Evolutionary conservation across 331 rosid species (phyloP), one percentile per base, ranked within the genome.

Genomic region (Pyrus hybrid): DNA sequence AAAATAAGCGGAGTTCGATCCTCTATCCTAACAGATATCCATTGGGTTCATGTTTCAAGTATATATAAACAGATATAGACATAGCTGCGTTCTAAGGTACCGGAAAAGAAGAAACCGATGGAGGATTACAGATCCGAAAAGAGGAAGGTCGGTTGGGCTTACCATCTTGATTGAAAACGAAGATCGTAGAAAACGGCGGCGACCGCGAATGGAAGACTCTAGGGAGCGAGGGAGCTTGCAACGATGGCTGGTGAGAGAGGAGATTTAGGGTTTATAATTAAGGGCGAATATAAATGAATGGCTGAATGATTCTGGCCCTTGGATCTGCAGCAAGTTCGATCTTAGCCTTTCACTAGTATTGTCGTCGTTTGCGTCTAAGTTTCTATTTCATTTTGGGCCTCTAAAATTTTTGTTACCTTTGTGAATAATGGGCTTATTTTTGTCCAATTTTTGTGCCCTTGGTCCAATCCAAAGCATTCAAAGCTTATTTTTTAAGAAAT

Each of bases 101-200:
- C 22, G n/a, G 22, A 56, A 21, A 23, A 7, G 13, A 57, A 23
- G 26, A 28, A 22, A 45, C 3, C 2, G 25, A 35, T 10, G 16
- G n/a, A 28, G 67, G 1, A 6, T 14, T 63, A 11, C 20, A 26
- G 22, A 37, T 37, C 45, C 45, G 13, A 37, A 37, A 2, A 37
- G 45, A 37, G 45, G 13, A 37, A 37, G 45, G 45, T 37, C 45
- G 45, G 68, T 3, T 18, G 47, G 60, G 64, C 69, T 73, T 30
- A 73, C 77, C 77, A 73, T 73, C 69, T 61, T 73, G 77, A 73
- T 41, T 61, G 60, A 7, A 26, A 63, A 11, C 58, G 58, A 45
- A 60, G 68, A 60, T 60, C 28, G 77, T 9, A 35, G 68, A 61
- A 26, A 29, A 25, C 29, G 20, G 25, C 20, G 26, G 76, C 58